Conservation (phyloP, 1,284 basidiomycete species). For the Apiotrichum akiyoshidainum region DNA sequence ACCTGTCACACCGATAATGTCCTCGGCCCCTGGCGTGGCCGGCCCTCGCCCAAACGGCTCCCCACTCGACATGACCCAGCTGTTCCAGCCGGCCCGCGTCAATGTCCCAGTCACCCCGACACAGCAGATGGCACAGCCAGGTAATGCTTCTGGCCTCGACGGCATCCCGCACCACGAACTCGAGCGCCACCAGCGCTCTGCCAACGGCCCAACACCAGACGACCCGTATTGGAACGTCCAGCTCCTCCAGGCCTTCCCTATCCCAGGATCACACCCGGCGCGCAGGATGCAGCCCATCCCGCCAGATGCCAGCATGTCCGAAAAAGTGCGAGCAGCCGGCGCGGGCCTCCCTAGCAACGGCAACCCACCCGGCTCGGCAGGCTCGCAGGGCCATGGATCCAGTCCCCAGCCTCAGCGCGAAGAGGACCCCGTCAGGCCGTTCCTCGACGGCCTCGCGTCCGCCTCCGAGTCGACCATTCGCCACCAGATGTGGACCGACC, state of each 20-base stretch:
- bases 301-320: background rate
- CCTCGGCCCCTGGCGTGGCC: background rate
- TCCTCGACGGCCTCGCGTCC: constrained; percentile 20
- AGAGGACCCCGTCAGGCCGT: constrained; percentile 19
- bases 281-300: constrained; percentile 1
- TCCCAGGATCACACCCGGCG: constrained; percentile 10
- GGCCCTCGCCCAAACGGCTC: background rate
- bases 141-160: background rate
- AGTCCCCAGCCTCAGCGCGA: constrained; percentile 1
- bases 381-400: background rate
- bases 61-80: constrained; percentile 3
- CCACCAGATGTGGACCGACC: constrained; percentile 41
- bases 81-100: background rate
- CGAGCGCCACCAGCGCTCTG: constrained; percentile 23
- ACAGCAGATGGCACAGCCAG: background rate
- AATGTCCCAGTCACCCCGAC: background rate
- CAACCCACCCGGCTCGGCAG: background rate
- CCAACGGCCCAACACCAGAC: constrained; percentile 21
- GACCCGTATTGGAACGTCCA: constrained; percentile 16
- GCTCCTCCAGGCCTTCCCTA: constrained; percentile 16
- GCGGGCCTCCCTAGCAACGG: background rate
- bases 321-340: background rate
- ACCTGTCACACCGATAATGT: background rate
- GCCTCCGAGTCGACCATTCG: constrained; percentile 27
- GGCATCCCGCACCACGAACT: constrained; percentile 16